Percentiles rank a stretch among this genome's conserved stretches.
Conservation (phyloP, 495 filamentous ascomycete genomes). For the Monascus purpureus region DNA sequence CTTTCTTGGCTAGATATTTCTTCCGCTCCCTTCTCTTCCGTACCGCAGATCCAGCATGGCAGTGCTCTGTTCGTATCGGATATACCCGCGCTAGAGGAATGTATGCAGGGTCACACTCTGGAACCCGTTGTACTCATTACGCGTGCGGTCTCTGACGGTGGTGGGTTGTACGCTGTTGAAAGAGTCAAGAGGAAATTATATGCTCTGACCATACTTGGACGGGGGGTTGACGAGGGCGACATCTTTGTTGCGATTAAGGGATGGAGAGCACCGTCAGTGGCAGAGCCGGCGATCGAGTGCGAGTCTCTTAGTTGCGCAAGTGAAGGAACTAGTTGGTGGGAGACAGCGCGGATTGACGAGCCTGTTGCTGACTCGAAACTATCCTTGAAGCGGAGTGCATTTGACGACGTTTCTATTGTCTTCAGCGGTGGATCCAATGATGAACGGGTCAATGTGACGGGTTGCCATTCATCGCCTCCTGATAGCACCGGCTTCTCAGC, state of each 20-base stretch:
- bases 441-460: constrained; percentile 1
- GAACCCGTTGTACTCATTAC: constrained; percentile 48
- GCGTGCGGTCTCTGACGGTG: constrained; percentile 40
- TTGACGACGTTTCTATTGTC: constrained; percentile 21
- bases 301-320: constrained; percentile 5
- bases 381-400: constrained; percentile 11
- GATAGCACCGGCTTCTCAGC: constrained; percentile 7
- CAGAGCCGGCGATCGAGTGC: constrained; percentile 23
- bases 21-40: constrained; percentile 36
- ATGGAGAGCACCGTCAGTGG: constrained; percentile 23
- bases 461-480: constrained; percentile 8
- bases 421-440: constrained; percentile 7
- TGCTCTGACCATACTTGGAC: constrained; percentile 53
- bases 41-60: constrained; percentile 18
- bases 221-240: constrained; percentile 40
- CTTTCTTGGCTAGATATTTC: constrained; percentile 46
- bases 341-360: constrained; percentile 22
- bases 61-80: constrained; percentile 42
- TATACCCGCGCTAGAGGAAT: constrained; percentile 47
- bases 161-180: constrained; percentile 57
- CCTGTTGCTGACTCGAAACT: constrained; percentile 11
- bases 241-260: constrained; percentile 20
- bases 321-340: constrained; percentile 22
- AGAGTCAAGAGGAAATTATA: constrained; percentile 52
- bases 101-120: constrained; percentile 13